Evolutionary conservation across 306 rosid species (phyloP).

Genomic region (Trifolium dubium): DNA sequence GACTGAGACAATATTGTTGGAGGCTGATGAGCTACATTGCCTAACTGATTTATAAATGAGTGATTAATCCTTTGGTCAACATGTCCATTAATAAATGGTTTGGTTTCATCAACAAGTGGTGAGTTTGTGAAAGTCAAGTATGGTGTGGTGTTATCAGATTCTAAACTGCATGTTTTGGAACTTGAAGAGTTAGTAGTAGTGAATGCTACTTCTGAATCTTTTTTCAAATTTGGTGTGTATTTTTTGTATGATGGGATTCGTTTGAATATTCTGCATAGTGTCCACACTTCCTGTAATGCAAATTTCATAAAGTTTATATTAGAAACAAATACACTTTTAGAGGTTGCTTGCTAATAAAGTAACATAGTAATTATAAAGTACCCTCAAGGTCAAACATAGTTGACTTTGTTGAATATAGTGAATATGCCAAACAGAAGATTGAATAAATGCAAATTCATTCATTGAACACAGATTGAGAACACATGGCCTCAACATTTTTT

Average conservation of each 20-base stretch:
- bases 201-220: constrained; percentile 30
- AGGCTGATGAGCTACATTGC: constrained; percentile 34
- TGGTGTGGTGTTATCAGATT: constrained; percentile 52
- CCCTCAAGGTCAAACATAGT: constrained; percentile 1
- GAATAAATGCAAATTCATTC: background rate
- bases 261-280: constrained; percentile 84
- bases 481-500: background rate
- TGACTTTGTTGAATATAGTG: constrained; percentile 23
- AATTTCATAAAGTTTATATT: background rate
- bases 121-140: constrained; percentile 48
- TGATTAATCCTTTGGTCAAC: constrained; percentile 38
- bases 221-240: constrained; percentile 50
- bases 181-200: constrained; percentile 47
- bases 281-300: constrained; percentile 86
- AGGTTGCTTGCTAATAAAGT: background rate
- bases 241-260: constrained; percentile 67
- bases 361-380: background rate
- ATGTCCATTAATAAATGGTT: constrained; percentile 38
- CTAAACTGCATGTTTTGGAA: constrained; percentile 67
- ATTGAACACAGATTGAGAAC: background rate
- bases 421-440: background rate
- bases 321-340: background rate
- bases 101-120: constrained; percentile 38
- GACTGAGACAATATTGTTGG: constrained; percentile 46
- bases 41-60: constrained; percentile 34